phyloP scores from a whole-genome alignment of 257 asterid genomes.

The Solanum pinnatisectum region DNA sequence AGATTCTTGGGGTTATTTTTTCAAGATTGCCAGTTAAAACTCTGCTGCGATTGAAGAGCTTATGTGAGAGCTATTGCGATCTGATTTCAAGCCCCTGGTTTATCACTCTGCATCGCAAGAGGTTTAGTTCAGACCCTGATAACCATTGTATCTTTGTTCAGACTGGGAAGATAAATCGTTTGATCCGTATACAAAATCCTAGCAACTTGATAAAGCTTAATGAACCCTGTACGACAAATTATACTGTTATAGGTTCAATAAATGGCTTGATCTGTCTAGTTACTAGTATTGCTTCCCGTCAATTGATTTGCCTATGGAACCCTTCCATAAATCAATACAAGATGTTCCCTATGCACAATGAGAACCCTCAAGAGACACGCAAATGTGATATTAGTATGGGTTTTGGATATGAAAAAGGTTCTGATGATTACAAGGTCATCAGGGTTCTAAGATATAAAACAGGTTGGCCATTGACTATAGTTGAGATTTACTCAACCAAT shows the following conservation, averaged over 20 bases:
- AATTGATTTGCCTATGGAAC: not conserved
- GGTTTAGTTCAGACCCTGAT: not conserved
- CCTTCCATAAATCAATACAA: not conserved
- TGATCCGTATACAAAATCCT: not conserved
- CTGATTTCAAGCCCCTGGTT: not conserved
- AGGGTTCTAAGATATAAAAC: not conserved
- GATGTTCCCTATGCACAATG: not conserved
- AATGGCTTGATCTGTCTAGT: not conserved
- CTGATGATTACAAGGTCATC: slow-evolving; percentile 1
- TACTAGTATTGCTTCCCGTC: not conserved
- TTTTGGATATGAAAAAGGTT: not conserved
- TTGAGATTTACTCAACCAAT: not conserved
- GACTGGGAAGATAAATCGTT: not conserved
- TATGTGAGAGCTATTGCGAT: not conserved
- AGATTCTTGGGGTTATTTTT: not conserved
- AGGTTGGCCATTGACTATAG: not conserved
- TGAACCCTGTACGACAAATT: not conserved
- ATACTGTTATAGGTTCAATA: not conserved
- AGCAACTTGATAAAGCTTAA: not conserved
- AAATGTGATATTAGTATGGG: not conserved
- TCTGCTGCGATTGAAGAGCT: not conserved
- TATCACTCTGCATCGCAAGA: not conserved
- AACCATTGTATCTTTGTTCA: not conserved
- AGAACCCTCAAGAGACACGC: not conserved
- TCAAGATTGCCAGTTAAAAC: not conserved